Percentiles rank a stretch among this genome's conserved stretches.
phyloP scores from a whole-genome alignment of 257 asterid genomes.

The Plantago ovata region DNA sequence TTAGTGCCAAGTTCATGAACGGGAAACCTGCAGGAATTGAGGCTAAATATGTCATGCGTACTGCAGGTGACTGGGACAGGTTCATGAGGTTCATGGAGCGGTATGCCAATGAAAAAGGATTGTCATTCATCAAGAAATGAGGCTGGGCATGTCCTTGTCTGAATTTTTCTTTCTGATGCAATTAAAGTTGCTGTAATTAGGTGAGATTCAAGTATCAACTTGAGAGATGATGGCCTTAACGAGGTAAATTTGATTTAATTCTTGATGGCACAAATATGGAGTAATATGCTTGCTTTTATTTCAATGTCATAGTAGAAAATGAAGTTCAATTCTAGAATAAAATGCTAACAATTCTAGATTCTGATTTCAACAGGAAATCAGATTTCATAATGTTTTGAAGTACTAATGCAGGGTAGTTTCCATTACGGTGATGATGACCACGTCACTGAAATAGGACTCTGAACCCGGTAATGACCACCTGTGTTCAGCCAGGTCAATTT shows the following conservation, averaged over 20 bases:
- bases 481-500: constrained; percentile 68
- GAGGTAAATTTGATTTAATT: neutral
- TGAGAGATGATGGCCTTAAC: neutral
- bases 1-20: constrained; percentile 76
- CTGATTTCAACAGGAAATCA: constrained; percentile 18
- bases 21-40: constrained; percentile 95
- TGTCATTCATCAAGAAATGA: constrained; percentile 63
- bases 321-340: constrained; percentile 18
- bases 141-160: constrained; percentile 22
- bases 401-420: constrained; percentile 12
- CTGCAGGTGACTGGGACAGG: constrained; percentile 88
- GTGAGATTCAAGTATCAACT: constrained; percentile 18
- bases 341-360: constrained; percentile 19
- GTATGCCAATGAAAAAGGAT: constrained; percentile 70
- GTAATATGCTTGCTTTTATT: constrained; percentile 9
- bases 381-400: constrained; percentile 5
- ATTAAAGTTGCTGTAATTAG: constrained; percentile 25
- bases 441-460: constrained; percentile 82
- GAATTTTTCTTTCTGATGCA: constrained; percentile 18
- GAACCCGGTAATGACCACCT: constrained; percentile 43
- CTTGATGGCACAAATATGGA: constrained; percentile 8
- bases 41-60: constrained; percentile 82
- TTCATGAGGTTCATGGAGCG: constrained; percentile 98
- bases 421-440: constrained; percentile 56
- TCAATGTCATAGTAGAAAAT: constrained; percentile 3